These are phyloP conservation scores for Starmerella vaccinii DNA, from an alignment of 805 yeast genomes.

Conservation along the genomic window DNA sequence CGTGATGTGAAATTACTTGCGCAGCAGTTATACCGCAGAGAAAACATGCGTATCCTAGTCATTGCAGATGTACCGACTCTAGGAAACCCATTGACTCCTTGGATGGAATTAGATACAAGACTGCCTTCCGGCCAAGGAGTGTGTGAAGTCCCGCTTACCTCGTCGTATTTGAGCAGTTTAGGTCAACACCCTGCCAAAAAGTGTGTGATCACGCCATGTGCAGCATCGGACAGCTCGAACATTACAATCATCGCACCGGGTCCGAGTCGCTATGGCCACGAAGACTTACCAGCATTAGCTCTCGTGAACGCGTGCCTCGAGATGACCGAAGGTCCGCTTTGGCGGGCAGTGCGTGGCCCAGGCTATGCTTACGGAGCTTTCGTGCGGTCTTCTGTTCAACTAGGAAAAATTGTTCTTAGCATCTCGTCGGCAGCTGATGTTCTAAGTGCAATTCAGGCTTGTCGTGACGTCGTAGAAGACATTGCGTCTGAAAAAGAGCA, in stretches of 20 bases:
- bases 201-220: constrained; percentile 59
- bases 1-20: constrained; percentile 45
- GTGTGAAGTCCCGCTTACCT: constrained; percentile 34
- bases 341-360: constrained; percentile 91
- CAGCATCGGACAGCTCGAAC: constrained; percentile 77
- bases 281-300: constrained; percentile 59
- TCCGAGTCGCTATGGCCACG: constrained; percentile 44
- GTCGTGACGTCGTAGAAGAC: constrained; percentile 52
- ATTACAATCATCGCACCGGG: constrained; percentile 50
- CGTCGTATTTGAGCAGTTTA: constrained; percentile 42
- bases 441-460: constrained; percentile 50
- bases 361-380: constrained; percentile 88
- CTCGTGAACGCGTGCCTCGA: constrained; percentile 67
- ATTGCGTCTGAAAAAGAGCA: constrained; percentile 44
- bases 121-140: constrained; percentile 19
- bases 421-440: constrained; percentile 82
- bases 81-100: constrained; percentile 30
- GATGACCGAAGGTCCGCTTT: constrained; percentile 91
- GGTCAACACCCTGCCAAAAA: constrained; percentile 45
- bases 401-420: constrained; percentile 54
- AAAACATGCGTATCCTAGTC: constrained; percentile 57
- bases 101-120: constrained; percentile 35
- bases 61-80: constrained; percentile 56
- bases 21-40: constrained; percentile 41
- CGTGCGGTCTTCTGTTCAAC: constrained; percentile 42